phyloP scores from a whole-genome alignment of 2,329 filamentous ascomycete genomes.

The Stagonosporopsis cucurbitacearum region DNA sequence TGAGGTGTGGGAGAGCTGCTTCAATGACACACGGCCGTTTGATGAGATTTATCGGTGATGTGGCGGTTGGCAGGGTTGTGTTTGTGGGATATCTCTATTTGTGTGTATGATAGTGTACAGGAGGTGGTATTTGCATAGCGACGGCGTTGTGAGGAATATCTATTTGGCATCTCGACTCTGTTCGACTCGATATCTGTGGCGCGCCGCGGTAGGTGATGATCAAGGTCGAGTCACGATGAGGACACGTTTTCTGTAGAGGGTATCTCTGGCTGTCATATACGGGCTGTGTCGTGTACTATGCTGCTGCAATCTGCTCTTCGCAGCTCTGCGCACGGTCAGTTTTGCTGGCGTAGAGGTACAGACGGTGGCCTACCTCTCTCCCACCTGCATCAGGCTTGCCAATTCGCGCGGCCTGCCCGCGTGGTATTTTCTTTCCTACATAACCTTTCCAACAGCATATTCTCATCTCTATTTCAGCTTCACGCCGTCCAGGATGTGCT shows the following conservation, averaged over 20 bases:
- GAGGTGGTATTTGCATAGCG: constrained; percentile 18
- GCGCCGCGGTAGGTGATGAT: too few species aligned
- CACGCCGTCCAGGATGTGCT: constrained; percentile 68
- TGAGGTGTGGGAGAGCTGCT: constrained; percentile 99
- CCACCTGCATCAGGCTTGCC: background rate
- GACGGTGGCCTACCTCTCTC: background rate
- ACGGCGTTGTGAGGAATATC: constrained; percentile 8
- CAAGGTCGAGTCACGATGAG: too few species aligned
- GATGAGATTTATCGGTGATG: constrained; percentile 87
- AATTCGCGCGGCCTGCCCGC: background rate
- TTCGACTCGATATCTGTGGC: background rate
- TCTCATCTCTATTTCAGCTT: constrained; percentile 37
- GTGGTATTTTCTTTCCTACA: background rate
- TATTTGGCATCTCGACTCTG: background rate
- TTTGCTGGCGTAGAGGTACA: background rate
- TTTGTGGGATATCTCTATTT: background rate
- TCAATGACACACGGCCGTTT: constrained; percentile 90
- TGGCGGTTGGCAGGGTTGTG: too few species aligned
- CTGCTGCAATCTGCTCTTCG: background rate
- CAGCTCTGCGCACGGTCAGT: background rate
- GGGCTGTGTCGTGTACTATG: background rate
- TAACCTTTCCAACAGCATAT: background rate
- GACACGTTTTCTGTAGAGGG: background rate
- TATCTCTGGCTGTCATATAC: background rate
- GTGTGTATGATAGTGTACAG: constrained; percentile 14